Evolutionary conservation across 805 yeast species (phyloP), one percentile per base, ranked within the genome.

Genomic region (Nakazawaea ishiwadae): DNA sequence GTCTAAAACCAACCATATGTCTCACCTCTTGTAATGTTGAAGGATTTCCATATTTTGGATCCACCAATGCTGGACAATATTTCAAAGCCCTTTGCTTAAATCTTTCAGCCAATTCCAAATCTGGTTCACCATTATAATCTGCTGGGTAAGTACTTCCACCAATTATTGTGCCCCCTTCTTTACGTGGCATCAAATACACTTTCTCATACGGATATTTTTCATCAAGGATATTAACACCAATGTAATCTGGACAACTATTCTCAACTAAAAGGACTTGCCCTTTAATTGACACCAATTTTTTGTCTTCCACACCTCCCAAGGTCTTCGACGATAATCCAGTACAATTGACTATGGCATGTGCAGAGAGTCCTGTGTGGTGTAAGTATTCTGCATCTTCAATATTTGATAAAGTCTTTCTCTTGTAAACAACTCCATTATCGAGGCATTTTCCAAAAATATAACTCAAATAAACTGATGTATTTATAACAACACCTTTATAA

Each of bases 161-260:
- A 43, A 81, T 68, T 30, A 81, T 75, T 26, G 76, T 66, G 34
- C 84, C 85, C n/a, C 88, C 87, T 59, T 81, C 88, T 46, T 74
- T 75, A 42, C 88, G 60, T n/a, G 88, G 88, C 68, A 81, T 75
- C 27, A 77, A 62, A 52, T 81, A 81, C 20, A 80, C 59, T 37
- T 62, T 53, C 48, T 82, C 88, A 38, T 61, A 61, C 0, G 66
- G 63, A 48, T 55, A 51, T 4, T 54, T 55, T 1, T 53, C 44
- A 6, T 54, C 55, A 12, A 38, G 36, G 16, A 50, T 46, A 4
- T 61, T 56, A 11, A 59, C 57, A 27, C 53, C 49, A 18, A 65
- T 48, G 63, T 73, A 61, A 48, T 52, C 53, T 48, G 60, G 54
- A 45, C 60, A 37, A 33, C 59, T 66, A 52, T 78, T 79, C 30